Evolutionary conservation across 2,329 filamentous ascomycete genomes (phyloP), one percentile per base, ranked within the genome.

Genomic region (Lasiodiplodia sp.): DNA sequence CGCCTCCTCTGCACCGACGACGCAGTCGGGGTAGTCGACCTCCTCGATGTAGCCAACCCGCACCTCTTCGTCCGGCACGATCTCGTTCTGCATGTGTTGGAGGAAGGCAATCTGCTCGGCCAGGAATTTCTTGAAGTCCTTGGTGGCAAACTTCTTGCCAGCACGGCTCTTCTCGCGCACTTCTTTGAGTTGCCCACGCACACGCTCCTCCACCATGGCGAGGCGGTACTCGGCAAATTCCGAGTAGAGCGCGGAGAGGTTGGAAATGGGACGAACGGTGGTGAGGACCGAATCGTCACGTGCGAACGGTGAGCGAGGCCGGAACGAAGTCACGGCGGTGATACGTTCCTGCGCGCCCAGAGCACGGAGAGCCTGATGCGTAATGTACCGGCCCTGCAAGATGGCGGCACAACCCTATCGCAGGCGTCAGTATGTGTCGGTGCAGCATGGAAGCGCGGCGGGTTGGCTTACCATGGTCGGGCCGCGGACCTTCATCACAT

Each of bases 351-450:
- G 83, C 4, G 82, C 82, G 21, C 87, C 87, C 1, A 87, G 78
- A 11, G 88, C 86, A 14, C 84, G 85, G 21, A 90, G 82, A 1
- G 89, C 89, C 69, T 87, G 84, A 75, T 91, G 89, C 71, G 87
- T 85, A 70, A 91, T 89, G 78, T 91, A 90, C 25, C 89, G 83
- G 18, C 89, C 89, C 76, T 91, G 89, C 52, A 91, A 81, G n/a
- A 91, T 82, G 1, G 90, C 86, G 3, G 87, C 88, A 63, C 84
- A 87, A 18, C 87, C 88, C 87, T 89, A 71, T 28, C 57, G 34
- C 23, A 37, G 51, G 18, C 23, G 21, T 74, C 70, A 73, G 71
- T 16, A 66, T 60, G 44, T 12, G 5, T 31, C 37, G 31, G 23
- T 49, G 12, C 56, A 53, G 31, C 16, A 28, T 47, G 23, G 23